A percentile compares a stretch with the other conserved stretches of the same genome.
Evolutionary conservation across 2,329 filamentous ascomycete genomes (phyloP).

Genomic region (Parastagonospora nodorum): DNA sequence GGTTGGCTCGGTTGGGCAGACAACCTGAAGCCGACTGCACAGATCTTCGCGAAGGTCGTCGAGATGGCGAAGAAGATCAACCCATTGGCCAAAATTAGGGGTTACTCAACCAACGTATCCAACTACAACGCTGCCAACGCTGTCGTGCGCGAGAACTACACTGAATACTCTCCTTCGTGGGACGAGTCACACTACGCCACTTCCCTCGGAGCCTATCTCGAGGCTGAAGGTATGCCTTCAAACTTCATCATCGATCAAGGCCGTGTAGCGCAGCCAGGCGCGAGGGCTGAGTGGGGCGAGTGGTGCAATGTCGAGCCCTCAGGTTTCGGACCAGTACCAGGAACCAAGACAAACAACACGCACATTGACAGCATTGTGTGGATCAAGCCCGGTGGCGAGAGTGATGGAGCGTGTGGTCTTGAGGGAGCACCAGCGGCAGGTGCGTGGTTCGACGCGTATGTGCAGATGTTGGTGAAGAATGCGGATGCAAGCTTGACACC

Average conservation of each 20-base stretch:
- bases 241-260: constrained; percentile 38
- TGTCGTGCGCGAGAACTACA: constrained; percentile 31
- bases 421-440: constrained; percentile 31
- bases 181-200: constrained; percentile 34
- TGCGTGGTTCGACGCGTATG: constrained; percentile 36
- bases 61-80: constrained; percentile 27
- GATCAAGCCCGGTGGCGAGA: constrained; percentile 39
- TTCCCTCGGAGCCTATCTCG: constrained; percentile 23
- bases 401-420: constrained; percentile 32
- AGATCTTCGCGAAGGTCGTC: constrained; percentile 31
- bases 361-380: constrained; percentile 36
- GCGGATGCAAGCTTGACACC: constrained; percentile 28
- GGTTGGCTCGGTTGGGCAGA: constrained; percentile 39
- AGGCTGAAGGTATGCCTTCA: constrained; percentile 28
- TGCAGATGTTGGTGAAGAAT: constrained; percentile 35
- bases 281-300: constrained; percentile 32
- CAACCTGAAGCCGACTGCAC: constrained; percentile 31
- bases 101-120: constrained; percentile 32
- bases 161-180: constrained; percentile 27
- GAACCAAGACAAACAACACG: constrained; percentile 24
- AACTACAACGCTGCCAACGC: constrained; percentile 36
- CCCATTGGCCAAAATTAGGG: constrained; percentile 28
- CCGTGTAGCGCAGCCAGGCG: constrained; percentile 28
- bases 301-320: constrained; percentile 35
- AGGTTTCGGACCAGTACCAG: constrained; percentile 27